Conservation (phyloP, 2,329 filamentous ascomycete genomes). For the Blastomyces parvus region DNA sequence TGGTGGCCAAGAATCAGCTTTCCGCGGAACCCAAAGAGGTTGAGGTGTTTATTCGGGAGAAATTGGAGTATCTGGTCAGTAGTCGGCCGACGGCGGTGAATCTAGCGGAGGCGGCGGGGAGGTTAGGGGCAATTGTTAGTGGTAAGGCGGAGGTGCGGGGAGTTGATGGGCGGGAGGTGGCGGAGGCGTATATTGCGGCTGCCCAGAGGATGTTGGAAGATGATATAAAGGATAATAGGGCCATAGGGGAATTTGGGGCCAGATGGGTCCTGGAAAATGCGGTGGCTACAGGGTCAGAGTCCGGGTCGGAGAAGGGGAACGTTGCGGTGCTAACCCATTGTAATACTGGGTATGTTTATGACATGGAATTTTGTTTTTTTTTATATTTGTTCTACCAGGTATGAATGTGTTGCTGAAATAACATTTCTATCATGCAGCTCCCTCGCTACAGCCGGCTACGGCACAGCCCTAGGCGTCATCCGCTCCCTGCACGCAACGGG, state of each 20-base stretch:
- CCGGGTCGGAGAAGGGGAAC: conserved; percentile 39
- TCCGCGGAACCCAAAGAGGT: conserved; percentile 52
- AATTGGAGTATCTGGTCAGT: conserved; percentile 75
- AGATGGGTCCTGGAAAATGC: conserved; percentile 64
- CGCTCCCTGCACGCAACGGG: conserved; percentile 62
- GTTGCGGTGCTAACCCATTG: conserved; percentile 92
- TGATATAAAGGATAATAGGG: conserved; percentile 77
- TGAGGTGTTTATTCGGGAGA: conserved; percentile 57
- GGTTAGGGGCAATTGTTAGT: conserved; percentile 59
- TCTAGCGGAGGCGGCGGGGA: conserved; percentile 75
- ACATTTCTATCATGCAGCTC: conserved; percentile 46
- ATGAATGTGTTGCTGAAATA: neutral
- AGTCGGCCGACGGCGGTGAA: conserved; percentile 94
- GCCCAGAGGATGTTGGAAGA: conserved; percentile 80
- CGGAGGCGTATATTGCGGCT: conserved; percentile 62
- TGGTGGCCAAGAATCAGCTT: conserved; percentile 28
- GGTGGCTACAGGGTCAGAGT: conserved; percentile 40
- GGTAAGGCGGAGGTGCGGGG: conserved; percentile 32
- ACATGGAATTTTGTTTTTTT: too few species aligned
- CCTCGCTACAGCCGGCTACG: conserved; percentile 93
- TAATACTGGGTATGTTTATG: conserved; percentile 69
- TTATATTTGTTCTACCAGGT: neutral
- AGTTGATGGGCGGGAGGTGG: conserved; percentile 42
- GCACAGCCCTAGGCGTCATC: conserved; percentile 89
- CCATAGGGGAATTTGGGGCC: conserved; percentile 74